phyloP scores from a whole-genome alignment of 208 protist genomes.

The Porcisia deanei region DNA sequence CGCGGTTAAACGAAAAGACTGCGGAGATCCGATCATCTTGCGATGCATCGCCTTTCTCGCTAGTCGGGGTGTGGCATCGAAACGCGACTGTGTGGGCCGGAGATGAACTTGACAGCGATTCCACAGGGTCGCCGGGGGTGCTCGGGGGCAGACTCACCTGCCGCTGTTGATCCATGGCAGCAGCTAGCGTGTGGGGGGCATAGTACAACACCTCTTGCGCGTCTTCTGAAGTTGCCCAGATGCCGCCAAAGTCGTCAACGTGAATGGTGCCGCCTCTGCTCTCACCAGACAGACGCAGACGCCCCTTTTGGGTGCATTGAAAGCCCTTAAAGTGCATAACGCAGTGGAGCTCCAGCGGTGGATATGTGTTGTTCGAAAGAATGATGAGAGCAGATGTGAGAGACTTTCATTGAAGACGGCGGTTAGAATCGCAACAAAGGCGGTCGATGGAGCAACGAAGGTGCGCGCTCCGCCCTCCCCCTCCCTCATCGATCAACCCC shows the following conservation, averaged over 20 bases:
- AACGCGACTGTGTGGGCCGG: neutral
- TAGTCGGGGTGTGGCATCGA: neutral
- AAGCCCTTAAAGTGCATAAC: conserved; percentile 10
- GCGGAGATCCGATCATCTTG: conserved; percentile 4
- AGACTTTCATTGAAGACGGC: neutral
- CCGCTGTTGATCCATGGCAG: conserved; percentile 2
- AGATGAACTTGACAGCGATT: neutral
- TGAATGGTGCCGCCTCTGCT: conserved; percentile 6
- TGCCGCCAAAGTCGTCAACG: conserved; percentile 27
- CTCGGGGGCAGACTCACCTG: neutral
- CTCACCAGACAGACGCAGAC: conserved; percentile 5
- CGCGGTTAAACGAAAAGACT: conserved; percentile 10
- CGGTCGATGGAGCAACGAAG: neutral
- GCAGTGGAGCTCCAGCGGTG: neutral
- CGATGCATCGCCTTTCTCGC: neutral
- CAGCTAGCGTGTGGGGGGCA: conserved; percentile 5
- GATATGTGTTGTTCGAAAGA: neutral
- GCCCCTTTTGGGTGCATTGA: conserved; percentile 20
- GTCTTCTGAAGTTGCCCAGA: conserved; percentile 17
- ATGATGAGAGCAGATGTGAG: neutral
- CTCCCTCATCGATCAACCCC: neutral
- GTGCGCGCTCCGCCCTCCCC: too few species aligned
- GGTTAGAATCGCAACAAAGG: neutral
- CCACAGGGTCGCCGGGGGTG: neutral
- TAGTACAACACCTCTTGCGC: conserved; percentile 18